A percentile compares a stretch with the other conserved stretches of the same genome.
Evolutionary conservation across 192 early-diverging fungal genomes (phyloP).

Genomic region (Coemansia sp.): DNA sequence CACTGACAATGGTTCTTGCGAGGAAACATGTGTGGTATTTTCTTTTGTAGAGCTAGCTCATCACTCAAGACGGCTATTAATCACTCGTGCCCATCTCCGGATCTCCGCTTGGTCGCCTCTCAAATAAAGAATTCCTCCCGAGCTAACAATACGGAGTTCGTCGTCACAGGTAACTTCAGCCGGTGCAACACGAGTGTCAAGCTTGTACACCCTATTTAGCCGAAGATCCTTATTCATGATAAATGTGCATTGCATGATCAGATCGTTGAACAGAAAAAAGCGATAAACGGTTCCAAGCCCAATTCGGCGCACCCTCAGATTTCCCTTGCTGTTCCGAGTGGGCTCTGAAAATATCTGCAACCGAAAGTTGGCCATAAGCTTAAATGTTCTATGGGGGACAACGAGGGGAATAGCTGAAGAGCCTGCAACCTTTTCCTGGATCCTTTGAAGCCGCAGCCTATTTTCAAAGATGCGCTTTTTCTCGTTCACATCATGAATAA

Average conservation of each 20-base stretch:
- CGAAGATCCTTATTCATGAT: slow-evolving; percentile 45
- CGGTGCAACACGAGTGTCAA: slow-evolving; percentile 32
- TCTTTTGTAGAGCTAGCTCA: neutral
- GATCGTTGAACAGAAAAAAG: slow-evolving; percentile 73
- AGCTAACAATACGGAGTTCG: slow-evolving; percentile 46
- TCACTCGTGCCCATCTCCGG: slow-evolving; percentile 45
- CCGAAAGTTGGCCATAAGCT: slow-evolving; percentile 56
- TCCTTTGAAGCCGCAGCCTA: slow-evolving; percentile 57
- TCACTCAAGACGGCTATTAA: slow-evolving; percentile 45
- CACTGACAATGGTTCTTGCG: no score
- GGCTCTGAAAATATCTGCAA: slow-evolving; percentile 33
- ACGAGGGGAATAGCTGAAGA: slow-evolving; percentile 48
- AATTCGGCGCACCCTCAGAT: slow-evolving; percentile 24
- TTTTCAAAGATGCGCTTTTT: slow-evolving; percentile 66
- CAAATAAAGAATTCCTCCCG: slow-evolving; percentile 44
- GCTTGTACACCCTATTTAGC: slow-evolving; percentile 33
- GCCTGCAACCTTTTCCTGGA: slow-evolving; percentile 60
- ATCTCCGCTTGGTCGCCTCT: slow-evolving; percentile 29
- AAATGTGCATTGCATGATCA: slow-evolving; percentile 61
- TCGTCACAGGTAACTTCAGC: slow-evolving; percentile 39
- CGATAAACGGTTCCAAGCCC: slow-evolving; percentile 45
- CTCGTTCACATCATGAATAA: slow-evolving; percentile 84
- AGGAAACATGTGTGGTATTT: neutral
- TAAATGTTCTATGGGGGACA: slow-evolving; percentile 58
- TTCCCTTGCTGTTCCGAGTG: slow-evolving; percentile 3